Conservation (phyloP, 2,329 filamentous ascomycete species). For the Pseudofabraea citricarpa region DNA sequence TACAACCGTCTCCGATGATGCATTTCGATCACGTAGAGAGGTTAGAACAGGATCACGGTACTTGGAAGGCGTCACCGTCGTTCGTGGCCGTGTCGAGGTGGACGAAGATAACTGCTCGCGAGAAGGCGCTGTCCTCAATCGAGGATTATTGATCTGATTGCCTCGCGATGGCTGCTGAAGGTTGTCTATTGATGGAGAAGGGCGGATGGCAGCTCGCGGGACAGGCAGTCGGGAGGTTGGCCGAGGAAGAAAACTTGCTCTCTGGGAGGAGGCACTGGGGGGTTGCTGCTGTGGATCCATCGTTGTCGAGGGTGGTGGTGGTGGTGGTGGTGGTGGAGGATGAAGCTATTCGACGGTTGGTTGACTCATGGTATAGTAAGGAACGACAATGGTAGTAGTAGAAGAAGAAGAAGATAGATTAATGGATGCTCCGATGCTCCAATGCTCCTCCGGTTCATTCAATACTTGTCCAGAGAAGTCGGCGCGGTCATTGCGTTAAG, state of each 20-base stretch:
- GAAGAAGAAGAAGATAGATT: too few relatives aligned
- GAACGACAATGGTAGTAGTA: not conserved
- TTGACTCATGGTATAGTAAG: not conserved
- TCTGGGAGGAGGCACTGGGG: slow-evolving; percentile 15
- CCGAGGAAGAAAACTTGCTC: slow-evolving; percentile 36
- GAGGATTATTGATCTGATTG: slow-evolving; percentile 19
- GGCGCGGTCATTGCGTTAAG: too few relatives aligned
- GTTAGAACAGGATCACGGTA: slow-evolving; percentile 4
- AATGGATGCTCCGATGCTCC: too few relatives aligned
- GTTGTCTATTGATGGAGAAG: slow-evolving; percentile 42
- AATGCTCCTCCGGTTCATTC: too few relatives aligned
- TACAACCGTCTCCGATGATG: slow-evolving; percentile 5
- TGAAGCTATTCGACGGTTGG: not conserved
- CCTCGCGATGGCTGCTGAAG: slow-evolving; percentile 29
- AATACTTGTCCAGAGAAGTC: too few relatives aligned
- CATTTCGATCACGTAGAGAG: slow-evolving; percentile 9
- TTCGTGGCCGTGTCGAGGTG: slow-evolving; percentile 10
- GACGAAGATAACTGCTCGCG: slow-evolving; percentile 12
- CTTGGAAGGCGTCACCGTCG: slow-evolving; percentile 11
- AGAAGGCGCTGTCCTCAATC: slow-evolving; percentile 21
- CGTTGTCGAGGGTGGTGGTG: slow-evolving; percentile 2
- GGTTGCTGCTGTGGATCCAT: slow-evolving; percentile 24
- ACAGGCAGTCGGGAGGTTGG: slow-evolving; percentile 47
- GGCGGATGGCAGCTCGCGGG: slow-evolving; percentile 37
- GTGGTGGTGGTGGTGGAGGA: not conserved